Evolutionary conservation across 169 alveolate species (phyloP).

Genomic region (Eimeria maxima): DNA sequence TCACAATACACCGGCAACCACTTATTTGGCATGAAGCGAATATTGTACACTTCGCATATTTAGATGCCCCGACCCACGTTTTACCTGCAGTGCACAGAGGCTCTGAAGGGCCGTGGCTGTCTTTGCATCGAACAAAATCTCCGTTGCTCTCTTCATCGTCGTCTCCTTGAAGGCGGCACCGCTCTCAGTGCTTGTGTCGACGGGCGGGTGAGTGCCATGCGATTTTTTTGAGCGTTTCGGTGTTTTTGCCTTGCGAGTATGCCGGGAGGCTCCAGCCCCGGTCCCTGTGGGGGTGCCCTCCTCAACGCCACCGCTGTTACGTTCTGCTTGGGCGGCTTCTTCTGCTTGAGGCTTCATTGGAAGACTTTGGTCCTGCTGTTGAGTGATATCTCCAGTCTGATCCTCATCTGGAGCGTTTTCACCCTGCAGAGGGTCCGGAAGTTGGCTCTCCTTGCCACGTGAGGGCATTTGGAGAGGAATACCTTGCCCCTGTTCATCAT

Average conservation of each 20-base stretch:
- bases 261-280: neutral
- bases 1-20: neutral
- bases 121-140: slow-evolving; percentile 24
- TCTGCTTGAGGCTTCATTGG: neutral
- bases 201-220: neutral
- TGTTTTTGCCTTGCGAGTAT: neutral
- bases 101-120: slow-evolving; percentile 70
- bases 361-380: neutral
- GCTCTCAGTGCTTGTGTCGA: neutral
- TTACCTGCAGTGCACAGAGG: slow-evolving; percentile 61
- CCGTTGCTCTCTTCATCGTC: slow-evolving; percentile 28
- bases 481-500: neutral
- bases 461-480: neutral
- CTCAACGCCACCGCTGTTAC: neutral
- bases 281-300: neutral
- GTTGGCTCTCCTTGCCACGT: neutral
- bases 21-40: too few relatives aligned
- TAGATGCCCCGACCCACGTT: neutral
- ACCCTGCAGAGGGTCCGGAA: neutral
- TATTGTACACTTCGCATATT: neutral
- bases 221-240: neutral
- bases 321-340: neutral
- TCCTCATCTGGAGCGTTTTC: neutral
- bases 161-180: neutral
- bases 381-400: neutral